Percentiles rank a stretch among this genome's conserved stretches.
Evolutionary conservation across 441 rosid genomes (phyloP).

Genomic region (Lagerstroemia fauriei): DNA sequence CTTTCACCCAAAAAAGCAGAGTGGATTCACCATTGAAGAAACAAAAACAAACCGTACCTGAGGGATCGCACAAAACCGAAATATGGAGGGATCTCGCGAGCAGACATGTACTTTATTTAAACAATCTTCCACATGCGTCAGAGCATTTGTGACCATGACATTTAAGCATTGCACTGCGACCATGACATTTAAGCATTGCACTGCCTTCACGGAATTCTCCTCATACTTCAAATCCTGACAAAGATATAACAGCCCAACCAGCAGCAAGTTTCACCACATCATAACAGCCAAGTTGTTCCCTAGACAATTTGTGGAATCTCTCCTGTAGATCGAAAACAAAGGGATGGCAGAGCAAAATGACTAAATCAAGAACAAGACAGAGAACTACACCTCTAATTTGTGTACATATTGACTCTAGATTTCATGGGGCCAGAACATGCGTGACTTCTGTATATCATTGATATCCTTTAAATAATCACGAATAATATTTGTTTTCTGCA

Average conservation of each 20-base stretch:
- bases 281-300: background rate
- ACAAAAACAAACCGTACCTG: slow-evolving; percentile 45
- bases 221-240: slow-evolving; percentile 75
- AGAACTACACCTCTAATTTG: slow-evolving; percentile 74
- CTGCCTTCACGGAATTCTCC: slow-evolving; percentile 72
- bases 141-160: slow-evolving; percentile 83
- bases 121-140: slow-evolving; percentile 52
- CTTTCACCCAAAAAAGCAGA: slow-evolving; percentile 39
- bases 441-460: slow-evolving; percentile 89
- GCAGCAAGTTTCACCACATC: background rate
- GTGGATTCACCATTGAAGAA: slow-evolving; percentile 19
- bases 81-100: slow-evolving; percentile 57
- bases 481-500: slow-evolving; percentile 88
- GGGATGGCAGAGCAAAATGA: background rate
- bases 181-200: slow-evolving; percentile 88
- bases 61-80: slow-evolving; percentile 86
- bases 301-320: no score
- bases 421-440: slow-evolving; percentile 95
- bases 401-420: slow-evolving; percentile 83
- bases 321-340: background rate
- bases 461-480: slow-evolving; percentile 91
- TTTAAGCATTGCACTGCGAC: no score
- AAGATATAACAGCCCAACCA: slow-evolving; percentile 8
- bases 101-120: slow-evolving; percentile 64
- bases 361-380: slow-evolving; percentile 19